A percentile compares a stretch with the other conserved stretches of the same genome.
These are phyloP conservation scores for Colletotrichum brevisporum DNA, from an alignment of 2,329 filamentous ascomycete species.

Conservation along the genomic window DNA sequence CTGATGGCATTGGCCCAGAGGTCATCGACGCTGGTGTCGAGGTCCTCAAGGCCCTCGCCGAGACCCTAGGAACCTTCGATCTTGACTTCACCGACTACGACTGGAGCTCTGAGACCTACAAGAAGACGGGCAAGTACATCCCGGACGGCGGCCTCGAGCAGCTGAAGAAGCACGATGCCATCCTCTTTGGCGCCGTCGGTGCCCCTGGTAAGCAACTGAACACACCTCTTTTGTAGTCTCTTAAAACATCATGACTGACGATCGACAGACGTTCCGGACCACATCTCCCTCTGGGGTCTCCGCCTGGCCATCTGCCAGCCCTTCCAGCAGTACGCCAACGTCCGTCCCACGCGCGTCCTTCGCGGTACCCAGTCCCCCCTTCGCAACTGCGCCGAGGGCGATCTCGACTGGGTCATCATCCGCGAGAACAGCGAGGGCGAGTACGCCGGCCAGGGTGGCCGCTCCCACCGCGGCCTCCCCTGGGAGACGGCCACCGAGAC, in stretches of 20 bases:
- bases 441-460: conserved; percentile 74
- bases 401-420: conserved; percentile 76
- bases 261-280: conserved; percentile 70
- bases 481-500: conserved; percentile 75
- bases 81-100: conserved; percentile 75
- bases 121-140: conserved; percentile 75
- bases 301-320: conserved; percentile 75
- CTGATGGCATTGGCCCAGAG: conserved; percentile 75
- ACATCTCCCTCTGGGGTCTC: conserved; percentile 76
- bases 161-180: conserved; percentile 47
- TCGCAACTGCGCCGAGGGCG: conserved; percentile 59
- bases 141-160: conserved; percentile 68
- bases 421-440: conserved; percentile 78
- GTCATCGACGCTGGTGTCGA: conserved; percentile 73
- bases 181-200: conserved; percentile 50
- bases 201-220: conserved; percentile 39
- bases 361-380: conserved; percentile 71
- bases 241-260: not conserved
- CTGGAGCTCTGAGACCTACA: conserved; percentile 78
- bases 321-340: conserved; percentile 77
- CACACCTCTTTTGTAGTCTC: not conserved
- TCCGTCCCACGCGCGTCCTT: conserved; percentile 72
- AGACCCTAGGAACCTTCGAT: conserved; percentile 69
- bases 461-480: conserved; percentile 67
- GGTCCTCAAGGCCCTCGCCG: conserved; percentile 69